Conservation (phyloP, 208 protist species). For the Leishmania lainsoni region DNA sequence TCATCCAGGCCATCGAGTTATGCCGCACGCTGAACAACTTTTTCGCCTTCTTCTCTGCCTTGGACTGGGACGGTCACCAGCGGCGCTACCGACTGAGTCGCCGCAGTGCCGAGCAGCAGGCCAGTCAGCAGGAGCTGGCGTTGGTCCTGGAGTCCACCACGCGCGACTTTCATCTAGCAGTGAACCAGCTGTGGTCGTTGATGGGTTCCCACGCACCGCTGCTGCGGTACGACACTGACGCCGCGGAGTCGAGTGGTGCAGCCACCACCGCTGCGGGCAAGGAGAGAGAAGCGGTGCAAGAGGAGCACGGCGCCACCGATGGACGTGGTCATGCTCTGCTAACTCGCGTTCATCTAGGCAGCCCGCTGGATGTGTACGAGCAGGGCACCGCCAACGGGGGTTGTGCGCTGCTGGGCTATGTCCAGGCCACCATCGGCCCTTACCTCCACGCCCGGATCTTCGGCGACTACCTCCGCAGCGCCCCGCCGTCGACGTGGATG, state of each 20-base stretch:
- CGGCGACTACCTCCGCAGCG: conserved; percentile 32
- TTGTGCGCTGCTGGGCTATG: conserved; percentile 32
- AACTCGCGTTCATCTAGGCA: conserved; percentile 1
- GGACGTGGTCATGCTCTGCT: background rate
- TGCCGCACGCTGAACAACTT: conserved; percentile 40
- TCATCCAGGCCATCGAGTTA: conserved; percentile 20
- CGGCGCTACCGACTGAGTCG: conserved; percentile 23
- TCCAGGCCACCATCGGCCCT: conserved; percentile 25
- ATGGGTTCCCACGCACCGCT: conserved; percentile 31
- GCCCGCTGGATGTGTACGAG: conserved; percentile 21
- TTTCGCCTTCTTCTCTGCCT: conserved; percentile 30
- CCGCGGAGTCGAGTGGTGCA: background rate
- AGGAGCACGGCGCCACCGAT: background rate
- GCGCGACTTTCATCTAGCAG: conserved; percentile 11
- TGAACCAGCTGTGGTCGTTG: conserved; percentile 28
- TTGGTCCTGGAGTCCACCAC: conserved; percentile 18
- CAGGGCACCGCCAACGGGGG: conserved; percentile 23
- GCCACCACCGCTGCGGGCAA: background rate
- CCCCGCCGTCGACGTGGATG: conserved; percentile 20
- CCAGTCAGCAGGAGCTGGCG: conserved; percentile 16
- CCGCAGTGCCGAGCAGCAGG: conserved; percentile 23
- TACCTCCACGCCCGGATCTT: conserved; percentile 30
- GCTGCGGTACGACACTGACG: background rate
- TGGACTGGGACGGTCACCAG: conserved; percentile 23
- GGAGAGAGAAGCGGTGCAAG: background rate